Conservation (phyloP, 2,329 filamentous ascomycete species). For the Microsporum ferrugineum region DNA sequence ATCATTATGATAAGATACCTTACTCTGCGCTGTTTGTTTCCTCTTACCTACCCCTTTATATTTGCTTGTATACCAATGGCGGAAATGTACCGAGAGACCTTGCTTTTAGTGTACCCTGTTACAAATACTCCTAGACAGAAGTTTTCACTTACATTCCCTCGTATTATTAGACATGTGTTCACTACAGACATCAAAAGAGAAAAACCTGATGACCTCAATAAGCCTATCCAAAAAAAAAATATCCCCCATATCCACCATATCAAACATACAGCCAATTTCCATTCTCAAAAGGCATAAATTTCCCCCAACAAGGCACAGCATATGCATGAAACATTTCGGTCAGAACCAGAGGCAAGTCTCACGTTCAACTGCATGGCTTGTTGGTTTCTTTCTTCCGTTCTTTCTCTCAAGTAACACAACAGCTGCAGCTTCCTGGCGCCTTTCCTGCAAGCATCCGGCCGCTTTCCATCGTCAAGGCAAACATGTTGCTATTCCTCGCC, state of each 20-base stretch:
- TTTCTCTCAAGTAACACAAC: neutral
- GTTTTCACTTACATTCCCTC: neutral
- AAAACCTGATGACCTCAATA: too few relatives aligned
- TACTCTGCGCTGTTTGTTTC: too few relatives aligned
- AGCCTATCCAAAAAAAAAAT: too few relatives aligned
- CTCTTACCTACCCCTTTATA: neutral
- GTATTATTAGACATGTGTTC: neutral
- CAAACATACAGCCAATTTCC: neutral
- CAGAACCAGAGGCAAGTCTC: neutral
- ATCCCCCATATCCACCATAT: too few relatives aligned
- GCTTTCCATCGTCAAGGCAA: neutral
- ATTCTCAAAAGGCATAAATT: neutral
- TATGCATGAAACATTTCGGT: neutral
- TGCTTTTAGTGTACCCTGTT: neutral
- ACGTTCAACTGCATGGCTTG: neutral
- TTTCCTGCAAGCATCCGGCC: neutral
- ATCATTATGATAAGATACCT: too few relatives aligned
- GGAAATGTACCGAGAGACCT: neutral
- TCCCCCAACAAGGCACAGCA: too few relatives aligned
- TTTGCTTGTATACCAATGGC: neutral
- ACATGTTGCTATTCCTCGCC: slow-evolving; percentile 7
- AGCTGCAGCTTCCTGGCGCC: neutral
- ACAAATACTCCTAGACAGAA: neutral
- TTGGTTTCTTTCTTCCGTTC: neutral
- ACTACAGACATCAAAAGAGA: too few relatives aligned